These are phyloP conservation scores for Phytophthora pinifolia DNA, from an alignment of 352 stramenopile species.

Conservation along the genomic window DNA sequence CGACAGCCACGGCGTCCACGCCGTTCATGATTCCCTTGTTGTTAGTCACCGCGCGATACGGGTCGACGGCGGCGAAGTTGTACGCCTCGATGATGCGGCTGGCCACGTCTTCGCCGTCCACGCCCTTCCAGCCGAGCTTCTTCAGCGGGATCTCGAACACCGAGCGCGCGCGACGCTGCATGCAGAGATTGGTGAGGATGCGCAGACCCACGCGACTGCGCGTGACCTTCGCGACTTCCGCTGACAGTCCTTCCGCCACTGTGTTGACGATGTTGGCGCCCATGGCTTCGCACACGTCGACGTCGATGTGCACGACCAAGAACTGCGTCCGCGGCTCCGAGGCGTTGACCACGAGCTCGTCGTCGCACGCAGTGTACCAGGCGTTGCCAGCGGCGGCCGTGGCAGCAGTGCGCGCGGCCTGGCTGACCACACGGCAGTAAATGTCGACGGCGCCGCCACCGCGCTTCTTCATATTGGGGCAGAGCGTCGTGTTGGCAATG, in stretches of 20 bases:
- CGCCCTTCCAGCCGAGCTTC: slow-evolving; percentile 82
- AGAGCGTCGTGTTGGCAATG: slow-evolving; percentile 77
- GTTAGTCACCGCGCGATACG: slow-evolving; percentile 84
- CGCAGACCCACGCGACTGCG: slow-evolving; percentile 70
- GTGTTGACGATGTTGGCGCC: slow-evolving; percentile 90
- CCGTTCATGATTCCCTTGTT: slow-evolving; percentile 93
- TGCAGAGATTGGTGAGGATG: slow-evolving; percentile 90
- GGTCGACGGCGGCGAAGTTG: slow-evolving; percentile 83
- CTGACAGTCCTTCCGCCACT: slow-evolving; percentile 77
- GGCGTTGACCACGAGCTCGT: slow-evolving; percentile 54
- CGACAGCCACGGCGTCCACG: slow-evolving; percentile 77
- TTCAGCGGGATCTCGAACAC: slow-evolving; percentile 72
- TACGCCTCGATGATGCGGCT: slow-evolving; percentile 80
- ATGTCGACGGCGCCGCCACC: slow-evolving; percentile 77
- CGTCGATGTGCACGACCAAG: slow-evolving; percentile 84
- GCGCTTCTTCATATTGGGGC: slow-evolving; percentile 85
- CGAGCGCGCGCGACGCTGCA: slow-evolving; percentile 70
- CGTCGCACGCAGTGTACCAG: slow-evolving; percentile 65
- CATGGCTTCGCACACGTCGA: slow-evolving; percentile 90
- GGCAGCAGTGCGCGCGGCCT: slow-evolving; percentile 30
- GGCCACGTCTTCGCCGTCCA: slow-evolving; percentile 72
- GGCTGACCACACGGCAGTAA: slow-evolving; percentile 79
- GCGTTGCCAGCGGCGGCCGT: slow-evolving; percentile 20
- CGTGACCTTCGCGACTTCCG: slow-evolving; percentile 69
- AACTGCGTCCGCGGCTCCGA: slow-evolving; percentile 45